Percentiles rank a stretch among this genome's conserved stretches.
Conservation (phyloP, 192 early-diverging fungal species). For the Borealophlyctis nickersoniae region DNA sequence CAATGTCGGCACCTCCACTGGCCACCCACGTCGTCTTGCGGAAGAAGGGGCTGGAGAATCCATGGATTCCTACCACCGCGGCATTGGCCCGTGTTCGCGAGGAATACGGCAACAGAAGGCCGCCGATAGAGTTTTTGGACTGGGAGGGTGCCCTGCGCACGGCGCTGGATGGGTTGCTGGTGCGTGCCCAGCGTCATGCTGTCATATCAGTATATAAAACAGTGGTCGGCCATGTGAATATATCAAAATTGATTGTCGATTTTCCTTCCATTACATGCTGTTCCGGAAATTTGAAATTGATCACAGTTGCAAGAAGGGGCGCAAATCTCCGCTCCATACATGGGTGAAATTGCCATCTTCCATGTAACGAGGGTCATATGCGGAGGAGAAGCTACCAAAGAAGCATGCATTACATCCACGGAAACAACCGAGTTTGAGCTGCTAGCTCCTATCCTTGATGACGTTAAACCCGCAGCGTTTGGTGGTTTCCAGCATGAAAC, state of each 20-base stretch:
- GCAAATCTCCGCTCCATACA: not conserved
- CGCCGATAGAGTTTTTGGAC: slow-evolving; percentile 10
- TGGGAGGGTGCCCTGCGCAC: not conserved
- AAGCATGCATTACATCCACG: not conserved
- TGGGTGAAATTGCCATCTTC: slow-evolving; percentile 13
- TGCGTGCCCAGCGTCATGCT: not conserved
- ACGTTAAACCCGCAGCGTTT: not conserved
- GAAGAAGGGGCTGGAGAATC: not conserved
- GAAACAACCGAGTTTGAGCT: not conserved
- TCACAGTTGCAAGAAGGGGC: not conserved
- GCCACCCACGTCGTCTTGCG: not conserved
- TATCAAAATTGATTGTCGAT: not conserved
- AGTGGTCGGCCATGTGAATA: not conserved
- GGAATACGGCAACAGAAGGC: not conserved
- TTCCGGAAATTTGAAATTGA: not conserved
- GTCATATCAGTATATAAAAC: not conserved
- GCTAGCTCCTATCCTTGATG: not conserved
- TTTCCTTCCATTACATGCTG: not conserved
- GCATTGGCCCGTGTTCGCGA: slow-evolving; percentile 4
- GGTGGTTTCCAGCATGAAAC: slow-evolving; percentile 13
- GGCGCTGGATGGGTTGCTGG: slow-evolving; percentile 9
- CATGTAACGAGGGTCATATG: not conserved
- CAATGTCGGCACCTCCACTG: not conserved
- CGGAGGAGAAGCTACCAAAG: slow-evolving; percentile 3
- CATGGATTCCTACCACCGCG: slow-evolving; percentile 19